A percentile compares a stretch with the other conserved stretches of the same genome.
Evolutionary conservation across 2,329 filamentous ascomycete species (phyloP).

Genomic region (Colletotrichum graminicola): DNA sequence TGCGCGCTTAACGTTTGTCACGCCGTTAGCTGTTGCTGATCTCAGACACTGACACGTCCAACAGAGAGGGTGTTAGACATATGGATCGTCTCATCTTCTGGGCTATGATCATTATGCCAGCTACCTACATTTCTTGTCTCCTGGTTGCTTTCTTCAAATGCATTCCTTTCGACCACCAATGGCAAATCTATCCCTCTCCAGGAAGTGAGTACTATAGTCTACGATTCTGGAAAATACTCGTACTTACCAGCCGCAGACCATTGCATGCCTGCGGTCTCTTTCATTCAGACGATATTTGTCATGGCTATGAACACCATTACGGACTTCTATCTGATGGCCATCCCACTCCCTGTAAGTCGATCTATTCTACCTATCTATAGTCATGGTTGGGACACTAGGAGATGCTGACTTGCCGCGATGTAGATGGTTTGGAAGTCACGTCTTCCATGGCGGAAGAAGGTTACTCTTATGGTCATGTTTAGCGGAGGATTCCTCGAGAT

Average conservation of each 20-base stretch:
- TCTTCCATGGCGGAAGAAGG: conserved; percentile 34
- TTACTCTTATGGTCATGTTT: conserved; percentile 34
- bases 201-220: neutral
- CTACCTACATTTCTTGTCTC: conserved; percentile 17
- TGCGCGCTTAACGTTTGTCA: conserved; percentile 59
- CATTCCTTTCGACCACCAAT: conserved; percentile 56
- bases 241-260: conserved; percentile 10
- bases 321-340: conserved; percentile 36
- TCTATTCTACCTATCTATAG: neutral
- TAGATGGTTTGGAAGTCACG: conserved; percentile 37
- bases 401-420: neutral
- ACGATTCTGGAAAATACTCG: fast-evolving
- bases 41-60: neutral
- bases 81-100: conserved; percentile 31
- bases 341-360: conserved; percentile 10
- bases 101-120: conserved; percentile 27
- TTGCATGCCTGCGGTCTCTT: conserved; percentile 22
- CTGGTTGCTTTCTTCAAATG: conserved; percentile 60
- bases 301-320: conserved; percentile 36
- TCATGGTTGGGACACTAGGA: fast-evolving
- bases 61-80: conserved; percentile 26
- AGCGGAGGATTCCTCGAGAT: conserved; percentile 38
- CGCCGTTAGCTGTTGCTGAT: neutral
- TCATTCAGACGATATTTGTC: conserved; percentile 30
- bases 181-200: conserved; percentile 60